Percentiles rank a stretch among this genome's conserved stretches.
These are phyloP conservation scores for Leptomonas seymouri DNA, from an alignment of 208 protist species.

Conservation along the genomic window DNA sequence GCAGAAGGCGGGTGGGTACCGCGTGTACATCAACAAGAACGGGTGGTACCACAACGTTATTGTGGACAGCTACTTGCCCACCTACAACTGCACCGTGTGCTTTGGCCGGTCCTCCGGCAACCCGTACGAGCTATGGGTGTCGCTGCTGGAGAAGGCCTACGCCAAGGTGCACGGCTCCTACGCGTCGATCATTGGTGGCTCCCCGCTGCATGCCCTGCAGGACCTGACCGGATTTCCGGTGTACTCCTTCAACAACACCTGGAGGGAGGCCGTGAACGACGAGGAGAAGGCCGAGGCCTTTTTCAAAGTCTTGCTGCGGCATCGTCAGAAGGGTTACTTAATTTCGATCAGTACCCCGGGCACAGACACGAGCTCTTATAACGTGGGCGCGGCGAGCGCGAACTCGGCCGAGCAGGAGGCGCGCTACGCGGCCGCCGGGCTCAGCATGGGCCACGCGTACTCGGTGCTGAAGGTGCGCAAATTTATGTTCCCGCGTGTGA, in stretches of 20 bases:
- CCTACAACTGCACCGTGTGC: constrained; percentile 27
- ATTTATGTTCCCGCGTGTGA: constrained; percentile 33
- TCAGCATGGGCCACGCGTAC: constrained; percentile 50
- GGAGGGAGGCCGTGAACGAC: constrained; percentile 30
- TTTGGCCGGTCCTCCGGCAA: constrained; percentile 43
- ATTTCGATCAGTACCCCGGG: constrained; percentile 46
- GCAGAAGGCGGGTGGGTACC: constrained; percentile 43
- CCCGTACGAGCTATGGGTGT: constrained; percentile 70
- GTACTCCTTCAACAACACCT: constrained; percentile 47
- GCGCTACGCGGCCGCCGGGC: constrained; percentile 32
- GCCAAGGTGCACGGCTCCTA: constrained; percentile 85
- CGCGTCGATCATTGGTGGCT: constrained; percentile 54
- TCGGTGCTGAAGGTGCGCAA: constrained; percentile 36
- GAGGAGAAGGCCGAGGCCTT: constrained; percentile 21
- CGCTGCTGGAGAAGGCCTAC: constrained; percentile 85
- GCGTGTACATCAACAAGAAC: constrained; percentile 50
- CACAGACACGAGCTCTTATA: constrained; percentile 33
- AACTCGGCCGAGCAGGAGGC: constrained; percentile 29
- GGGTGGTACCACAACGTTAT: constrained; percentile 63
- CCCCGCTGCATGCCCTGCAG: constrained; percentile 52
- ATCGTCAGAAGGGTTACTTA: constrained; percentile 30
- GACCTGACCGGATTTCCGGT: constrained; percentile 66
- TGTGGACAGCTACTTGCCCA: constrained; percentile 64
- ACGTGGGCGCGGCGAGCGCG: constrained; percentile 8
- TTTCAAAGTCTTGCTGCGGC: constrained; percentile 36